These are phyloP conservation scores for Rhodotorula sp. DNA, from an alignment of 1,284 basidiomycete species.

Conservation along the genomic window DNA sequence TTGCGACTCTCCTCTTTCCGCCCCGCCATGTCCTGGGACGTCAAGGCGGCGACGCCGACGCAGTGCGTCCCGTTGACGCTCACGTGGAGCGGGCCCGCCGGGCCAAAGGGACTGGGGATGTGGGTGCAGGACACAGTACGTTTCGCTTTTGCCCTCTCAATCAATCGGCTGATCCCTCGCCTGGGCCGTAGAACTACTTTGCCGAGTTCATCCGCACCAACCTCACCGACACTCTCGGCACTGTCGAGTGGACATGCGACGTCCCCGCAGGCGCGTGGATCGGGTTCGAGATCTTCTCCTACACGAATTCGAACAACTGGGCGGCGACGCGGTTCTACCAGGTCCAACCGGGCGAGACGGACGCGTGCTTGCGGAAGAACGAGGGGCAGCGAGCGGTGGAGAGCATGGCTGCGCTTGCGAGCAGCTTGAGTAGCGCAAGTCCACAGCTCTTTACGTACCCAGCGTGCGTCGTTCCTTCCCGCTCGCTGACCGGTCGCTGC, in stretches of 20 bases:
- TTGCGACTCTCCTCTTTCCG: background rate
- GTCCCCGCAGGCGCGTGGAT: slow-evolving; percentile 20
- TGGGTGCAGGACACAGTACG: slow-evolving; percentile 4
- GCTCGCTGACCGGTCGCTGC: too few species aligned
- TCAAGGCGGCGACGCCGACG: background rate
- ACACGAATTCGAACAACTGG: background rate
- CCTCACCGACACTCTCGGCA: slow-evolving; percentile 5
- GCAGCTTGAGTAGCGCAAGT: slow-evolving; percentile 5
- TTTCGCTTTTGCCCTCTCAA: too few species aligned
- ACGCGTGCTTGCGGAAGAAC: slow-evolving; percentile 15
- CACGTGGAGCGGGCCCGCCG: slow-evolving; percentile 7
- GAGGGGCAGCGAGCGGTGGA: slow-evolving; percentile 5
- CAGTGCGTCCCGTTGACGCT: slow-evolving; percentile 11
- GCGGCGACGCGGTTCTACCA: background rate
- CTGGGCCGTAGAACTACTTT: slow-evolving; percentile 1
- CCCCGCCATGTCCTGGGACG: background rate
- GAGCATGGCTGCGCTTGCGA: slow-evolving; percentile 11
- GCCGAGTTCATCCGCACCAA: background rate
- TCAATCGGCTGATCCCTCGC: background rate
- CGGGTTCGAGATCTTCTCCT: slow-evolving; percentile 3
- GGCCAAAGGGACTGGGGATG: background rate
- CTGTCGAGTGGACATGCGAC: slow-evolving; percentile 9
- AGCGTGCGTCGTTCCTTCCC: background rate
- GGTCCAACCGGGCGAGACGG: slow-evolving; percentile 22
- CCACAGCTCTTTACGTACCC: slow-evolving; percentile 21